Percentiles rank a stretch among this genome's conserved stretches.
Evolutionary conservation across 768 basidiomycete species (phyloP).

Genomic region (Thelephora aurantiotincta): DNA sequence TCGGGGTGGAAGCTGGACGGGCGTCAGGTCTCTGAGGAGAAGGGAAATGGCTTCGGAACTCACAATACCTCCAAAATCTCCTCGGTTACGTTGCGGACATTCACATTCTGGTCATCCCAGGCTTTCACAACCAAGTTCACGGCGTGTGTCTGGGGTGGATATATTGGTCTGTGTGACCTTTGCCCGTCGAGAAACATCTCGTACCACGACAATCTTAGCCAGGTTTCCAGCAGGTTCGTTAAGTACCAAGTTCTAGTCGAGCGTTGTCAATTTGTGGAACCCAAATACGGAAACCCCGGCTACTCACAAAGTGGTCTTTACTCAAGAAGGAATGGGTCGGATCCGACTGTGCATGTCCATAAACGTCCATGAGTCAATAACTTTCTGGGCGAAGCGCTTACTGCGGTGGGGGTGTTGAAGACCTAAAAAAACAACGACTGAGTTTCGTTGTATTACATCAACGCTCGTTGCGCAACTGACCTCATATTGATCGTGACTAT

Average conservation of each 20-base stretch:
- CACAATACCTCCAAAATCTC: slow-evolving; percentile 57
- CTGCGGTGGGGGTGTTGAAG: slow-evolving; percentile 72
- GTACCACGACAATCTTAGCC: slow-evolving; percentile 53
- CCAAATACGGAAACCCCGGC: slow-evolving; percentile 5
- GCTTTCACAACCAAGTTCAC: slow-evolving; percentile 61
- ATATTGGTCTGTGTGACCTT: neutral
- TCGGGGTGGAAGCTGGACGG: slow-evolving; percentile 65
- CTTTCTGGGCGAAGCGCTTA: slow-evolving; percentile 19
- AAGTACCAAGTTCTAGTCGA: slow-evolving; percentile 52
- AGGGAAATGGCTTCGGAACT: slow-evolving; percentile 10
- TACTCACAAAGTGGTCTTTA: slow-evolving; percentile 78
- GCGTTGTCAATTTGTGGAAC: neutral
- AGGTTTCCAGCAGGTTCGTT: slow-evolving; percentile 75
- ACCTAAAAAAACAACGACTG: slow-evolving; percentile 23
- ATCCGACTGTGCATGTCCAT: slow-evolving; percentile 39
- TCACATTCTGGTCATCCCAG: slow-evolving; percentile 61
- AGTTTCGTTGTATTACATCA: neutral
- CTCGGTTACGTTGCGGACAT: slow-evolving; percentile 41
- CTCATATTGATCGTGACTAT: slow-evolving; percentile 73
- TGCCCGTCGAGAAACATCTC: neutral
- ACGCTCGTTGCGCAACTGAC: slow-evolving; percentile 15
- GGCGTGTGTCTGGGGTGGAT: slow-evolving; percentile 33
- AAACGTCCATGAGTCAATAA: neutral
- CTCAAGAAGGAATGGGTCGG: slow-evolving; percentile 83
- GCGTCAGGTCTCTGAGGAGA: neutral